These are phyloP conservation scores for Aspergillus indologenus DNA, from an alignment of 495 filamentous ascomycete genomes.

Conservation along the genomic window DNA sequence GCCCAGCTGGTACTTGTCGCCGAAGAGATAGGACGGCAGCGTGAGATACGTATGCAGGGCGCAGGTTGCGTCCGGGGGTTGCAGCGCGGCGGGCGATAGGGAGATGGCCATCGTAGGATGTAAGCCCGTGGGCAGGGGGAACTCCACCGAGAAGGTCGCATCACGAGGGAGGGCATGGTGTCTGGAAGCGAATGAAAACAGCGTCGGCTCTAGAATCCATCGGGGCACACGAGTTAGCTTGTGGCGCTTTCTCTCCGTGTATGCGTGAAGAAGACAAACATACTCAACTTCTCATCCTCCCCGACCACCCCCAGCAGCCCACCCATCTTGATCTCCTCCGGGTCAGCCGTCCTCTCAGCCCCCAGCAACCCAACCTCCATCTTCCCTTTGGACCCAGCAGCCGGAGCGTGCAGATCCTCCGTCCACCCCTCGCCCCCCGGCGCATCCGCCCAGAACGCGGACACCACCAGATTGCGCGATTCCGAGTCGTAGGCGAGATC, in stretches of 20 bases:
- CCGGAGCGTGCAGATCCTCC: slow-evolving; percentile 41
- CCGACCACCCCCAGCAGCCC: slow-evolving; percentile 79
- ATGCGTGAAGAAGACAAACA: slow-evolving; percentile 17
- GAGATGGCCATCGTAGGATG: slow-evolving; percentile 76
- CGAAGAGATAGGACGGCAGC: slow-evolving; percentile 79
- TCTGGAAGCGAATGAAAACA: slow-evolving; percentile 88
- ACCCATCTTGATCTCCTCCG: slow-evolving; percentile 70
- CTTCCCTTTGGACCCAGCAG: slow-evolving; percentile 33
- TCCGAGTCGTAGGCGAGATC: slow-evolving; percentile 77
- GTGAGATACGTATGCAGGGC: slow-evolving; percentile 80
- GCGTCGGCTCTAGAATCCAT: slow-evolving; percentile 54
- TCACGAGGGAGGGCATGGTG: slow-evolving; percentile 60
- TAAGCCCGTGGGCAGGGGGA: slow-evolving; percentile 72
- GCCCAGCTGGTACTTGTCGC: slow-evolving; percentile 80
- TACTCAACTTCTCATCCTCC: slow-evolving; percentile 66
- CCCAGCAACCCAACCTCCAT: slow-evolving; percentile 84
- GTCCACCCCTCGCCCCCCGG: slow-evolving; percentile 45
- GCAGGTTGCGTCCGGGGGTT: slow-evolving; percentile 50
- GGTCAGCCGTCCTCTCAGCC: slow-evolving; percentile 58
- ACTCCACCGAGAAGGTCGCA: slow-evolving; percentile 46
- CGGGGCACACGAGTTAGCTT: slow-evolving; percentile 2
- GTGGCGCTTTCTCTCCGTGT: neutral
- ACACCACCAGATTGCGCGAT: slow-evolving; percentile 60
- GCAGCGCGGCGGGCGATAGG: slow-evolving; percentile 32
- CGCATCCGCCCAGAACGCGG: slow-evolving; percentile 56